Percentiles rank a stretch among this genome's conserved stretches.
Evolutionary conservation across 2,329 filamentous ascomycete species (phyloP).

Genomic region (Plenodomus biglobosus): DNA sequence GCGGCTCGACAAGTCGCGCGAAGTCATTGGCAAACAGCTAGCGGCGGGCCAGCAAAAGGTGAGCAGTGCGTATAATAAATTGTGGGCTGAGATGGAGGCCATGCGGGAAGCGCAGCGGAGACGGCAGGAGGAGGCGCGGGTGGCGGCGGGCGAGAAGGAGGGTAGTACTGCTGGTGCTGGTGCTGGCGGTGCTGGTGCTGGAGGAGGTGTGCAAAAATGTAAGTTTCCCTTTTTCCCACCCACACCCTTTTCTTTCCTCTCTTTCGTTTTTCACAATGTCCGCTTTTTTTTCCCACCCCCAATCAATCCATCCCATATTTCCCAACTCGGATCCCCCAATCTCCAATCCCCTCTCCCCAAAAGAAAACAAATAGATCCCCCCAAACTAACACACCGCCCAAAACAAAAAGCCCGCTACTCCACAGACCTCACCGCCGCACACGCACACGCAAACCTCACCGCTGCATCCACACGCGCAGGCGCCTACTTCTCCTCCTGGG

Average conservation of each 20-base stretch:
- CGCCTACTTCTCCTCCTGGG: constrained; percentile 65
- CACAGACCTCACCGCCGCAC: constrained; percentile 51
- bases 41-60: constrained; percentile 86
- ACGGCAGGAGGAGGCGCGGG: constrained; percentile 59
- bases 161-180: background rate
- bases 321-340: too few species aligned
- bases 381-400: too few species aligned
- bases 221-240: constrained; percentile 6
- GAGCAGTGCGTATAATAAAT: constrained; percentile 78
- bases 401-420: constrained; percentile 22
- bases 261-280: too few species aligned
- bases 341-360: too few species aligned
- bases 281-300: too few species aligned
- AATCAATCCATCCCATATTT: too few species aligned
- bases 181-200: background rate
- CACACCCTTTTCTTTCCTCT: too few species aligned
- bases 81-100: constrained; percentile 88
- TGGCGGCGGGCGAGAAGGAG: constrained; percentile 40
- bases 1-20: constrained; percentile 76
- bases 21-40: constrained; percentile 86
- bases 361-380: too few species aligned
- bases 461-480: constrained; percentile 59
- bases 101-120: constrained; percentile 73
- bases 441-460: constrained; percentile 58
- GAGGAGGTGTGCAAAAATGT: constrained; percentile 22